Evolutionary conservation across 345 rosid genomes (phyloP), one percentile per base, ranked within the genome.

Genomic region (Clausena lansium): DNA sequence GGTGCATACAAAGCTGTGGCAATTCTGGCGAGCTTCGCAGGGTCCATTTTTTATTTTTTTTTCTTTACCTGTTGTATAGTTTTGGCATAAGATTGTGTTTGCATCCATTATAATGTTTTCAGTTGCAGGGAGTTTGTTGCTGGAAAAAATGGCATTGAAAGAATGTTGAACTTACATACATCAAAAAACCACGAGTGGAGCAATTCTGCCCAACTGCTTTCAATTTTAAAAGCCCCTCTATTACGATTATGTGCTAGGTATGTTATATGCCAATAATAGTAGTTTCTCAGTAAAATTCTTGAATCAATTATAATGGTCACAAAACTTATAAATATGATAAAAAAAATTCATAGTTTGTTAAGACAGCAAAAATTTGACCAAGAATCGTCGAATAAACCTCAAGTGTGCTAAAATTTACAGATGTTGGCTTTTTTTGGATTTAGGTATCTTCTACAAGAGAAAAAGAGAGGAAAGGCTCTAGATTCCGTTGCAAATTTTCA

Each of bases 401-500:
- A 17, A 52, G 7, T 52, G 22, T 52, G 59, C 22, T 71, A 13
- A 24, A 35, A 33, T 67, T 81, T 10, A 67, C 61, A 58, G 55
- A 78, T 71, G 25, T 38, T 30, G 9, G 59, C 54, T 76, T 15
- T 59, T 81, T 45, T 5, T 79, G 60, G 27, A 33, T 35, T 45
- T 78, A 95, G 98, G 90, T 96, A 94, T 74, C 95, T 94, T 79
- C 78, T 96, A 77, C 91, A 87, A 82, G 98, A 94, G 95, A 92
- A 96, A 81, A 92, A 94, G 85, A 88, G 98, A 87, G 99, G 97
- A 55, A 96, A 92, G 83, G 97, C 98, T 67, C 87, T 96, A 75
- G 98, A 96, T 76, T 92, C 98, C 47, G 99, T 94, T 80, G 92
- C 97, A 74, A 96, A 96, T 82, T 96, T 96, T 86, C 99, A 92